These are phyloP conservation scores for Serpula lacrymans DNA, from an alignment of 768 basidiomycete genomes.

Conservation along the genomic window DNA sequence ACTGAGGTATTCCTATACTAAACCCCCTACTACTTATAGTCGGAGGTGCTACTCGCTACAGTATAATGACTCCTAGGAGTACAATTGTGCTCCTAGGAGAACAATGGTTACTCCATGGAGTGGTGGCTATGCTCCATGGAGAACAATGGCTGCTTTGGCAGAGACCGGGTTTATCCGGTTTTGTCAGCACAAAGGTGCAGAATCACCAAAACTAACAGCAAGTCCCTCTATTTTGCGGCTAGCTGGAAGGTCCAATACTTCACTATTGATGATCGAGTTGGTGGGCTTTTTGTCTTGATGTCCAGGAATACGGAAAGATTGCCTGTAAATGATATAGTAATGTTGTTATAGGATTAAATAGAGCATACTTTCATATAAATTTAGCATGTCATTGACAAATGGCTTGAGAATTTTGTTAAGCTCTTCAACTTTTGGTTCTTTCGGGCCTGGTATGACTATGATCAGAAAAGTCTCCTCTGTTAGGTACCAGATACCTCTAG, in stretches of 20 bases:
- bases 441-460: constrained; percentile 18
- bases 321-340: not conserved
- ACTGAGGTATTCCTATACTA: no score
- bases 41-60: no score
- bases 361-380: constrained; percentile 11
- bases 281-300: not conserved
- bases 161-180: no score
- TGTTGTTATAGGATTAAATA: no score
- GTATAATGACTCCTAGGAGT: no score
- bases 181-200: no score
- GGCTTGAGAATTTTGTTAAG: constrained; percentile 12
- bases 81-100: no score
- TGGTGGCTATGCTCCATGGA: no score
- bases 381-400: constrained; percentile 7
- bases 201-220: not conserved
- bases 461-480: constrained; percentile 19
- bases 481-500: constrained; percentile 11
- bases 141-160: no score
- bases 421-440: constrained; percentile 15
- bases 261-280: constrained; percentile 6
- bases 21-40: no score
- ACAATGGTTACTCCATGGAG: no score
- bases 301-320: constrained; percentile 7
- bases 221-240: constrained; percentile 16
- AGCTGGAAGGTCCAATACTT: constrained; percentile 18